Evolutionary conservation across 2,329 filamentous ascomycete species (phyloP), one percentile per base, ranked within the genome.

Genomic region (Diplodia sapinea): DNA sequence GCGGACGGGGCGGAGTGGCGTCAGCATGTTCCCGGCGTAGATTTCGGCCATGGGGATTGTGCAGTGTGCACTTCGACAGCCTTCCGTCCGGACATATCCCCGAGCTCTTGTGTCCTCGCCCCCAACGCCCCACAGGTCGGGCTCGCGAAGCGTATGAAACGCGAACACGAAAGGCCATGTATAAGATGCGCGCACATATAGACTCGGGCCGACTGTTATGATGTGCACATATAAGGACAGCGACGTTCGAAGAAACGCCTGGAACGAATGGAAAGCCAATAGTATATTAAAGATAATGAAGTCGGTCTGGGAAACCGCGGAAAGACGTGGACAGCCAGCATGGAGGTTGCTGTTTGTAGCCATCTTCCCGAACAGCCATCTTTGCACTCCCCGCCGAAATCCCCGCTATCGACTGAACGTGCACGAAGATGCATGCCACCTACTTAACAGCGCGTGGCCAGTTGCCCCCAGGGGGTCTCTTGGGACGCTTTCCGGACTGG

Each of bases 181-280:
- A 51, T 63, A 63, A 63, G 59, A 63, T 63, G 47, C 47, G 59
- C 59, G 59, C 59, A 63, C 47, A 63, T 63, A 63, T 63, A 63
- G 43, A 38, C 47, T 62, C 57, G 43, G 31, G 12, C 59, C 59
- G 59, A 63, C 50, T 63, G 33, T 62, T 51, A 63, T 38, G 59
- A 63, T 63, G 59, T 31, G 59, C 59, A 63, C 43, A 63, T 63
- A 63, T 63, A 49, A 49, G 40, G 17, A 63, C 43, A 50, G 26
- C 59, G 59, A 63, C 59, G 59, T 63, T 63, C 47, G 59, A 63
- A 63, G 59, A 52, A 51, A 51, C 31, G 23, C 47, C n/a, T 38
- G 29, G 33, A 15, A 17, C 9, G n/a, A 51, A 26, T 31, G 5
- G 29, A 47, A 51, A 12, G n/a, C 36, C 8, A 36, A 40, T 8